phyloP scores from a whole-genome alignment of 768 basidiomycete species.

The Ramaria sp. region DNA sequence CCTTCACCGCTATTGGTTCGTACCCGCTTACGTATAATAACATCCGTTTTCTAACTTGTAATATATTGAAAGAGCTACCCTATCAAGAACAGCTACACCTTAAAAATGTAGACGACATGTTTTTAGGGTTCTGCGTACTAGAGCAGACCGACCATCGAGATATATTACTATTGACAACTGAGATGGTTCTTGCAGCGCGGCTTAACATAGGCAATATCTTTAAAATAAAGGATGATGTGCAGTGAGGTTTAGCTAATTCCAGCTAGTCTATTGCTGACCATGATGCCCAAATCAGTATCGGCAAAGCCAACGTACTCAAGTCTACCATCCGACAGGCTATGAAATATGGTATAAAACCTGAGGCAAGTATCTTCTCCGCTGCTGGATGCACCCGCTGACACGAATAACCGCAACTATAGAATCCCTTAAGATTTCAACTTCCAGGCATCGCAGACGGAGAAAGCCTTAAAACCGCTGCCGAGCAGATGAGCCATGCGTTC shows the following conservation, averaged over 20 bases:
- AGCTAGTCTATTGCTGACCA: background rate
- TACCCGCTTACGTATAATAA: background rate
- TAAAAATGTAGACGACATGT: conserved; percentile 54
- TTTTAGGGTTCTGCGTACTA: conserved; percentile 57
- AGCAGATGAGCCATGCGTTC: conserved; percentile 60
- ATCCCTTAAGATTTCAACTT: conserved; percentile 72
- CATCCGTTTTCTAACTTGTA: background rate
- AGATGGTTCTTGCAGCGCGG: conserved; percentile 20
- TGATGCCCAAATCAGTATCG: conserved; percentile 32
- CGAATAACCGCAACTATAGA: conserved; percentile 26
- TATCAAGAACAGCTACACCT: conserved; percentile 66
- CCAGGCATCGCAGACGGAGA: conserved; percentile 72
- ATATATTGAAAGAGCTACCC: conserved; percentile 34
- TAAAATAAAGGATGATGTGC: conserved; percentile 48
- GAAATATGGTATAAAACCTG: conserved; percentile 57
- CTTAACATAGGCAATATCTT: conserved; percentile 31
- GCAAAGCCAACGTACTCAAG: conserved; percentile 57
- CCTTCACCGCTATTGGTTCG: conserved; percentile 56
- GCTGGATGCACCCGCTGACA: background rate
- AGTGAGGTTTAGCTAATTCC: conserved; percentile 30
- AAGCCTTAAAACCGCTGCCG: conserved; percentile 68
- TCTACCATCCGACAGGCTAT: conserved; percentile 79
- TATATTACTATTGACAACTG: conserved; percentile 52
- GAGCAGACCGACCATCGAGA: conserved; percentile 30
- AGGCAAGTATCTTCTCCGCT: conserved; percentile 25